These are phyloP conservation scores for Wickerhamomyces queroliae DNA, from an alignment of 805 yeast species.

Conservation along the genomic window DNA sequence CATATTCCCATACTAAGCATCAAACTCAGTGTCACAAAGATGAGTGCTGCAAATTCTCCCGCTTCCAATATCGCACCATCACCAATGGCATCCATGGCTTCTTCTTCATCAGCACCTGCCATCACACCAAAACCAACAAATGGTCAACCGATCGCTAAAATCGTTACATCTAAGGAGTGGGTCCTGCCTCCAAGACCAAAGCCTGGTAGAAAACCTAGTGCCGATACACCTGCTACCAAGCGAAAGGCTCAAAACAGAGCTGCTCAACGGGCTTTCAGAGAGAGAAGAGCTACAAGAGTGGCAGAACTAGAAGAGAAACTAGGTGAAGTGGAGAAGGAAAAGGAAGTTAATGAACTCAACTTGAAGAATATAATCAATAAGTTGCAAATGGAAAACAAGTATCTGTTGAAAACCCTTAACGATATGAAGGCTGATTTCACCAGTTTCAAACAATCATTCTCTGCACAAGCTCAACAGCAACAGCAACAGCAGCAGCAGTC, in stretches of 20 bases:
- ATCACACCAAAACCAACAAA: constrained; percentile 10
- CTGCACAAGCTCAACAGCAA: constrained; percentile 2
- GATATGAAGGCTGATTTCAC: constrained; percentile 23
- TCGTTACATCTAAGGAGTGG: constrained; percentile 68
- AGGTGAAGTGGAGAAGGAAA: constrained; percentile 60
- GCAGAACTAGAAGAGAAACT: constrained; percentile 70
- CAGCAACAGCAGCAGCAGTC: constrained; percentile 10
- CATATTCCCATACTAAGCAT: no score
- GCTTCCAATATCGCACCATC: constrained; percentile 12
- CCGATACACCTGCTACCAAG: constrained; percentile 78
- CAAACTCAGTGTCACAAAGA: no score
- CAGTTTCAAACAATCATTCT: constrained; percentile 14
- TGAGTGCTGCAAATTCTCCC: background rate
- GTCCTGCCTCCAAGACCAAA: constrained; percentile 77
- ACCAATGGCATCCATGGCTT: constrained; percentile 5
- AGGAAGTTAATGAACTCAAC: constrained; percentile 44
- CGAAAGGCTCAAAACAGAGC: constrained; percentile 89
- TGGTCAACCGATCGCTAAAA: constrained; percentile 32
- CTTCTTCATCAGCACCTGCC: constrained; percentile 1
- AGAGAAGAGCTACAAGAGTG: constrained; percentile 77
- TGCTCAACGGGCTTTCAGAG: constrained; percentile 90
- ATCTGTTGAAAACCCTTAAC: constrained; percentile 23
- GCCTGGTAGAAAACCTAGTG: constrained; percentile 56
- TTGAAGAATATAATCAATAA: constrained; percentile 17
- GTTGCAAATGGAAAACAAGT: constrained; percentile 28